Conservation (phyloP, 805 yeast species). For the Ogataea paradorogensis region DNA sequence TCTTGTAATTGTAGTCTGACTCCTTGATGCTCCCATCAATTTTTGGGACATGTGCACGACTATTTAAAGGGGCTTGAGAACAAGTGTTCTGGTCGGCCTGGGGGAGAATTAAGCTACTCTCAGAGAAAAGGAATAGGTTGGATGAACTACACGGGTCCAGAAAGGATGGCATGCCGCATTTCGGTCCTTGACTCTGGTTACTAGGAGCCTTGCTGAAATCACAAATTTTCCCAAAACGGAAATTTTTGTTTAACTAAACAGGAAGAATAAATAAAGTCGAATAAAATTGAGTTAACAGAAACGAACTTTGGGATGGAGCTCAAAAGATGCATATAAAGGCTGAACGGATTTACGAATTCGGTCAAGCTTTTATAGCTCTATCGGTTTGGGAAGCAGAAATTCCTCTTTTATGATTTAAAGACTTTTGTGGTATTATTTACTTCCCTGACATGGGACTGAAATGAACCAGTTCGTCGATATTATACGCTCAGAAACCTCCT, state of each 20-base stretch:
- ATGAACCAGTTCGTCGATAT: no score
- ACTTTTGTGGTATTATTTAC: not conserved
- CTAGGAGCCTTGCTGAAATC: not conserved
- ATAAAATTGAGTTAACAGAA: not conserved
- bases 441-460: no score
- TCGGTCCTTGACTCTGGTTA: no score
- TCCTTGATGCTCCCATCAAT: slow-evolving; percentile 4
- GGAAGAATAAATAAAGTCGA: slow-evolving; percentile 8
- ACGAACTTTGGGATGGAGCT: not conserved
- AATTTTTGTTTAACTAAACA: slow-evolving; percentile 17
- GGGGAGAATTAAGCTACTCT: not conserved
- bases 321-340: not conserved
- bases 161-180: not conserved
- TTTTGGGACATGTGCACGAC: slow-evolving; percentile 3
- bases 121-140: no score
- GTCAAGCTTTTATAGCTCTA: no score
- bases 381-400: not conserved
- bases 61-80: slow-evolving; percentile 1
- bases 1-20: not conserved
- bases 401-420: no score
- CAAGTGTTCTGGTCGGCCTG: not conserved
- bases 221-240: slow-evolving; percentile 14
- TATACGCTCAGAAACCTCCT: no score
- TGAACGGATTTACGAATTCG: no score
- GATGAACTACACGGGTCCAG: no score